Conservation (phyloP, 140 eudicot species). For the Anethum foeniculum region DNA sequence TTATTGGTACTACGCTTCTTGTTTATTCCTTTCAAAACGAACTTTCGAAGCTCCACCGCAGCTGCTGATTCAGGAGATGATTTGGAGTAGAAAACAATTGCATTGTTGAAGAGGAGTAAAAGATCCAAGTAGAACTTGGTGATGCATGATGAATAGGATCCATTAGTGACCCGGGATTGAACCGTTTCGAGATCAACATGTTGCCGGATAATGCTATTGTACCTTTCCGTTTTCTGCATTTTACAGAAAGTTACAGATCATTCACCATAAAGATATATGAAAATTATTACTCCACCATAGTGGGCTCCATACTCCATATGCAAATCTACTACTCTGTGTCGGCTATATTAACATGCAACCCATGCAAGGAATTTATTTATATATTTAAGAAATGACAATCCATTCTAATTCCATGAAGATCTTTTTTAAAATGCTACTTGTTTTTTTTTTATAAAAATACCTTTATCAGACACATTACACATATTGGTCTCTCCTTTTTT, state of each 20-base stretch:
- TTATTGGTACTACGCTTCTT: neutral
- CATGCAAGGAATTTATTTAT: neutral
- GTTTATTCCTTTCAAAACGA: constrained; percentile 22
- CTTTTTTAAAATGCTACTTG: neutral
- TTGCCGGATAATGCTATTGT: constrained; percentile 25
- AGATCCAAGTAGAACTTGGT: constrained; percentile 35
- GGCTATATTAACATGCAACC: neutral
- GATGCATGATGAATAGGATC: constrained; percentile 25
- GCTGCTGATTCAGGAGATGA: constrained; percentile 29
- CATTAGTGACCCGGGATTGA: constrained; percentile 24
- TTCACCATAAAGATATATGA: neutral
- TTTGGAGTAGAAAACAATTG: constrained; percentile 34
- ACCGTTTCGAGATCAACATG: constrained; percentile 31
- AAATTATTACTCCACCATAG: neutral
- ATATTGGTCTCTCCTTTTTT: neutral
- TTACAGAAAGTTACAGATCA: neutral
- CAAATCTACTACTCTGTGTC: too few species aligned
- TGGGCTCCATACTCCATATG: too few species aligned
- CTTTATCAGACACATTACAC: neutral
- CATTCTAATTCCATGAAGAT: neutral
- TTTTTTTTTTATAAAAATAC: neutral
- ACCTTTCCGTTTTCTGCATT: constrained; percentile 32
- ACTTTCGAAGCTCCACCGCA: constrained; percentile 23
- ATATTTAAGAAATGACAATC: neutral
- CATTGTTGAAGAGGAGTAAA: constrained; percentile 37